Conservation (phyloP, 768 basidiomycete genomes). For the Lactarius vividus region DNA sequence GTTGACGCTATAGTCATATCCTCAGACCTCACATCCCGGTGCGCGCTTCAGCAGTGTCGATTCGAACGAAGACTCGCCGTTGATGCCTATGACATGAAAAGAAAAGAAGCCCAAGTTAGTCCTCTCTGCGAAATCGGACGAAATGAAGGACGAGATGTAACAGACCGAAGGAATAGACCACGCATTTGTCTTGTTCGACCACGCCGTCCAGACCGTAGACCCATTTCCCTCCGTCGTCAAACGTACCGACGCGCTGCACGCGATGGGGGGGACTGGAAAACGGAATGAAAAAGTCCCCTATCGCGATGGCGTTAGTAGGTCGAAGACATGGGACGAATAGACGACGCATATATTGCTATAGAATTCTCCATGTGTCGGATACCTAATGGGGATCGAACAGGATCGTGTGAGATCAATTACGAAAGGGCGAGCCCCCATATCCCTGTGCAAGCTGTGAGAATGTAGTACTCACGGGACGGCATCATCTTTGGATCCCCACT, state of each 20-base stretch:
- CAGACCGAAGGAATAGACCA: conserved; percentile 50
- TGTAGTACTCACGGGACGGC: background rate
- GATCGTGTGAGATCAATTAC: background rate
- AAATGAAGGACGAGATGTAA: background rate
- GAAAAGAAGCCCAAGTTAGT: background rate
- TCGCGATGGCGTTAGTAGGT: background rate
- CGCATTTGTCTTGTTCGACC: conserved; percentile 42
- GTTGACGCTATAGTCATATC: conserved; percentile 42
- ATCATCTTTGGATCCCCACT: conserved; percentile 9
- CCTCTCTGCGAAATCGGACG: background rate
- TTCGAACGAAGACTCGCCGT: conserved; percentile 50
- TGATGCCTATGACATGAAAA: conserved; percentile 37
- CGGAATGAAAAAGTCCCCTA: conserved; percentile 51
- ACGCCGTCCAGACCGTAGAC: conserved; percentile 48
- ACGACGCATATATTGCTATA: background rate
- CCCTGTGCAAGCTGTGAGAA: too few relatives aligned
- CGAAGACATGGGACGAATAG: too few relatives aligned
- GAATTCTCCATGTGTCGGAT: background rate
- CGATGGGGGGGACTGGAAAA: conserved; percentile 50
- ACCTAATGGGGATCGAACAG: conserved; percentile 2
- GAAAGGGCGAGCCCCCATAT: background rate
- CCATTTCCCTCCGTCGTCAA: conserved; percentile 56
- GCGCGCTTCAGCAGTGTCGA: conserved; percentile 44
- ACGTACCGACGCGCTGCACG: conserved; percentile 43
- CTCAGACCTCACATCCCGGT: conserved; percentile 38